These are phyloP conservation scores for Penicillium sp. DNA, from an alignment of 2,329 filamentous ascomycete genomes.

Conservation along the genomic window DNA sequence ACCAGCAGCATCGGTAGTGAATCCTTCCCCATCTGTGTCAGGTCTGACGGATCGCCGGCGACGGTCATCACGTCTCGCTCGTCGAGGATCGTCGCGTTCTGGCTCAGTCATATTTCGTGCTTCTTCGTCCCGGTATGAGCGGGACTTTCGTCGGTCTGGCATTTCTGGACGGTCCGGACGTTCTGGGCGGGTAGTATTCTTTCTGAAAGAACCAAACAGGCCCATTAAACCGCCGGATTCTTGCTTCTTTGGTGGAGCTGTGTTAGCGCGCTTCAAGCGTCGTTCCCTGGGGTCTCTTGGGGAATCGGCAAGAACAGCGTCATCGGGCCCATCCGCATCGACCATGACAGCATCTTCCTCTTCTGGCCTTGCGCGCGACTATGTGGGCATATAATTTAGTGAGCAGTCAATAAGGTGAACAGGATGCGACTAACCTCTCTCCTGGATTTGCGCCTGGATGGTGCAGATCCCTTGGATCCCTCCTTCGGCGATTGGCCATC, in stretches of 20 bases:
- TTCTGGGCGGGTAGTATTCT: constrained; percentile 17
- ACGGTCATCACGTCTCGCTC: constrained; percentile 33
- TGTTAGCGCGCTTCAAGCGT: constrained; percentile 61
- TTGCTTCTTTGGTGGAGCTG: constrained; percentile 60
- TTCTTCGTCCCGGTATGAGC: constrained; percentile 39
- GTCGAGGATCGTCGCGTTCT: constrained; percentile 37
- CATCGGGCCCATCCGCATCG: constrained; percentile 52
- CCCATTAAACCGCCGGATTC: constrained; percentile 56
- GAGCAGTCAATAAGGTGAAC: not conserved
- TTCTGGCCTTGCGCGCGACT: constrained; percentile 36
- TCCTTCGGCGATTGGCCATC: constrained; percentile 33
- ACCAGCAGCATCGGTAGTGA: constrained; percentile 43
- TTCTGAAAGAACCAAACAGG: constrained; percentile 57
- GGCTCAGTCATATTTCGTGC: constrained; percentile 33
- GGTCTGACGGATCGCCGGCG: constrained; percentile 42
- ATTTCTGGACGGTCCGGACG: constrained; percentile 26
- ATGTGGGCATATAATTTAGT: not conserved
- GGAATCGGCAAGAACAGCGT: constrained; percentile 53
- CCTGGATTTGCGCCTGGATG: constrained; percentile 38
- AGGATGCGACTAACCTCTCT: constrained; percentile 32
- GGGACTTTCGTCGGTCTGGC: constrained; percentile 39
- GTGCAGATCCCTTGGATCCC: constrained; percentile 33
- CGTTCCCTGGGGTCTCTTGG: constrained; percentile 50
- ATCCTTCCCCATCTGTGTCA: constrained; percentile 52
- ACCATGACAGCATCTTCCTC: constrained; percentile 58